Base-by-base conservation (phyloP, 352 stramenopile species). In the Phytophthora tentaculata region DNA sequence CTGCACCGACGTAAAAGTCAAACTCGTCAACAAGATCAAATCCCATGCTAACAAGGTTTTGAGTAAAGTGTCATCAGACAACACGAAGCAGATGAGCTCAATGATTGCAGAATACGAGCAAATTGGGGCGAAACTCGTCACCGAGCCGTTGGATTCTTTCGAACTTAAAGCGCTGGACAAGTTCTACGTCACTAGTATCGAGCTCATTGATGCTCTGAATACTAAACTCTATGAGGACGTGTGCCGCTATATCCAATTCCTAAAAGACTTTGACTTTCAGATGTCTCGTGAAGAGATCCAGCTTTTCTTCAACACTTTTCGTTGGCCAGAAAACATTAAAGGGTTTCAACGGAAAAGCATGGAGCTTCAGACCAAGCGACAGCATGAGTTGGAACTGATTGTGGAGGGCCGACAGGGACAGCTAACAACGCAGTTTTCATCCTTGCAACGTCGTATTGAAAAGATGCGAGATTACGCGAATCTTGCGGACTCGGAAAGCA, bases 251-350 rank as follows among this genome's bases (percentile, higher is more conserved):
- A 69, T 96, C 26, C 84, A 89, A 56, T 98, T 98, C 51, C 76
- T 98, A 6, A 89, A 97, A 20, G 80, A 89, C 29, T 90, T 97
- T 53, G 86, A 96, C 56, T 97, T 91, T 64, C 77, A 88, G 17
- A 90, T 96, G 74, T 75, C 77, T 17, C 80, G 92, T 0, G 94
- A 98, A 45, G 93, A 98, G 47, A 83, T 98, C 10, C 86, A 97
- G 64, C 76, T 96, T 22, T 96, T 98, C 57, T 93, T 96, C 62
- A 95, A 81, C 22, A 95, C 89, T 12, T 97, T 94, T 63, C 80
- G 88, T 8, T 98, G 93, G 94, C 93, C 94, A 8, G 86, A 95
- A 56, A 96, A 91, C 32, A 90, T 98, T 51, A 97, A 96, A 69
- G 80, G 82, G 0, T 97, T 97, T 72, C 89, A 97, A 54, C 71